A percentile compares a stretch with the other conserved stretches of the same genome.
These are phyloP conservation scores for Fagopyrum tataricum DNA, from an alignment of 148 eudicot genomes.

Conservation along the genomic window DNA sequence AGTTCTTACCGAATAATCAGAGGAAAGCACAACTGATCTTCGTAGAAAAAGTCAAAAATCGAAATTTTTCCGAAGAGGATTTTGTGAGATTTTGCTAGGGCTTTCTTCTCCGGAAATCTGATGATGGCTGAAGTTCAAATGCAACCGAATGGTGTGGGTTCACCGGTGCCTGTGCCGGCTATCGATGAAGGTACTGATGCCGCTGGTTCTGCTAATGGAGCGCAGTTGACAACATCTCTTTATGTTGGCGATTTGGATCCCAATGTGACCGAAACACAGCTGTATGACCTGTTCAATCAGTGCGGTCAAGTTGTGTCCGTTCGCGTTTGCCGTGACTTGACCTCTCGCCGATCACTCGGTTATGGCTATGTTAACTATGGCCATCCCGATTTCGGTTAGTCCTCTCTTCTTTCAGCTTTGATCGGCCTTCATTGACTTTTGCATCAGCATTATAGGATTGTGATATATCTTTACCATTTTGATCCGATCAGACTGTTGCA, in stretches of 20 bases:
- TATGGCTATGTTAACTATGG: constrained; percentile 70
- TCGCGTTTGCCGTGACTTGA: constrained; percentile 56
- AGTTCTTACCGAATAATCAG: no score
- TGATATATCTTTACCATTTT: no score
- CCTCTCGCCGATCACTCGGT: constrained; percentile 48
- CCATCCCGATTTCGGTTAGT: constrained; percentile 51
- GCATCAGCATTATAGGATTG: background rate
- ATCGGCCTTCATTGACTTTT: constrained; percentile 2
- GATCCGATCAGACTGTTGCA: no score
- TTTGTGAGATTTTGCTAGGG: no score
- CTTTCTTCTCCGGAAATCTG: no score
- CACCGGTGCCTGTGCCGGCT: constrained; percentile 21
- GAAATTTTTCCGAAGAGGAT: no score
- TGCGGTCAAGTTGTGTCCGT: constrained; percentile 64
- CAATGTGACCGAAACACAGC: constrained; percentile 50
- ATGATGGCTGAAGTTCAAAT: background rate
- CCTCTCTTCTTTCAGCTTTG: background rate
- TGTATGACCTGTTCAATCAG: constrained; percentile 59
- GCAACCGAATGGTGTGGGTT: background rate
- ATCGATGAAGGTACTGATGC: background rate
- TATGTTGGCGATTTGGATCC: constrained; percentile 66
- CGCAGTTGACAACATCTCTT: constrained; percentile 47
- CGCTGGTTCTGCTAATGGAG: constrained; percentile 14
- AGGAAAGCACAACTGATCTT: no score
- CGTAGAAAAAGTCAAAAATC: no score